Evolutionary conservation across 2,329 filamentous ascomycete species (phyloP), one percentile per base, ranked within the genome.

Genomic region (Pseudovirgaria hyperparasitica): DNA sequence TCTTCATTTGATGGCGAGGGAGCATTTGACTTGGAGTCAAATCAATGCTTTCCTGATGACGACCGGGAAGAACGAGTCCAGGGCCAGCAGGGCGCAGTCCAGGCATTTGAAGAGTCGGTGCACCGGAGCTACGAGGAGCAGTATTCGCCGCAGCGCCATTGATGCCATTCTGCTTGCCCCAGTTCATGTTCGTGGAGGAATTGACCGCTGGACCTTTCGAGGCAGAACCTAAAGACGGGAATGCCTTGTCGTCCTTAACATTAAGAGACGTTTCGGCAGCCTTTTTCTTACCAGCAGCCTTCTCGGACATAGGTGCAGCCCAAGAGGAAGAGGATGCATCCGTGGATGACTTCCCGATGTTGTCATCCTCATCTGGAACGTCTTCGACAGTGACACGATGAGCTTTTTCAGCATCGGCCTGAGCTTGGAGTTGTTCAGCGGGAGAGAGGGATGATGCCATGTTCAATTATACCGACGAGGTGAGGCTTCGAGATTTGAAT

Each of bases 181-280:
- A 94, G 40, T 81, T 74, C n/a, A n/a, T n/a, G n/a, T n/a, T n/a
- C n/a, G n/a, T 23, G 77, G 73, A 24, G 76, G 66, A 32, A 73
- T 67, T 39, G 72, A 73, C 65, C 36, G 68, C 55, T 11, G 58
- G 56, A 37, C 60, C 57, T 18, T 73, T 62, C 56, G 85, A 86
- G 28, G 73, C 63, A 36, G 71, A 67, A 28, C 86, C 87, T 24
- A 98, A 71, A 42, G 86, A 76, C n/a, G 90, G 90, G 67, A 98
- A 98, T 33, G 82, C 64, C 56, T 96, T 86, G 48, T 92, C 81
- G 11, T 82, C 92, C 46, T 82, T 70, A 12, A 82, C 86, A 54
- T 96, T 82, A 35, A 94, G 61, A 27, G 65, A 43, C 16, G 26
- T 35, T 18, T 40, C 54, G 30, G 70, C 62, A 19, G 63, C 64